A percentile compares a stretch with the other conserved stretches of the same genome.
Conservation (phyloP, 1,284 basidiomycete genomes). For the Lentinula novae-zelandiae region DNA sequence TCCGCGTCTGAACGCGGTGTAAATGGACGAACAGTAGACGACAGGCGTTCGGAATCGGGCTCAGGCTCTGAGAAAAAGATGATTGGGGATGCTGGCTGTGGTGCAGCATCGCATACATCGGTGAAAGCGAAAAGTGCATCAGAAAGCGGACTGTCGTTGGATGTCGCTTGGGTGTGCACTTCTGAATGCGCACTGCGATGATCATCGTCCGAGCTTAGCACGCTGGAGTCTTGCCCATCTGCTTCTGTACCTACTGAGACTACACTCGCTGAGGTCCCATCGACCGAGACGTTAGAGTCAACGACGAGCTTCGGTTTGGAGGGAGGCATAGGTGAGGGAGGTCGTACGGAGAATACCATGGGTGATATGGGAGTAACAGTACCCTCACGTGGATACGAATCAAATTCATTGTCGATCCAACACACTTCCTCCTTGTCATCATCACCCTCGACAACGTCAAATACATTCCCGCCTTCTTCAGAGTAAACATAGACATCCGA, state of each 20-base stretch:
- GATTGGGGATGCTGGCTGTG: not conserved
- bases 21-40: not conserved
- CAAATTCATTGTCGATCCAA: slow-evolving; percentile 10
- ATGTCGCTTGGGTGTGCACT: not conserved
- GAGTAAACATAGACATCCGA: not conserved
- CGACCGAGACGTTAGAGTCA: not conserved
- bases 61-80: not conserved
- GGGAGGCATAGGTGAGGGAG: slow-evolving; percentile 6
- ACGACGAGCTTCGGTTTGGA: not conserved
- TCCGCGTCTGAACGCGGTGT: not conserved
- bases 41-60: not conserved
- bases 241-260: not conserved
- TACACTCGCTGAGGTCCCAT: not conserved
- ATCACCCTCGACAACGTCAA: not conserved
- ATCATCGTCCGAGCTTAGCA: not conserved
- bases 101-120: not conserved
- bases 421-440: slow-evolving; percentile 2
- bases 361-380: slow-evolving; percentile 5
- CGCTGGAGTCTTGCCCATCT: not conserved
- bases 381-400: not conserved
- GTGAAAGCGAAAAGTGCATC: not conserved
- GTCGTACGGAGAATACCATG: slow-evolving; percentile 8
- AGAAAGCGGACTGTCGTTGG: not conserved
- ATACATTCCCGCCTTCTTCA: not conserved
- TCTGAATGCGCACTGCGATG: not conserved